These are phyloP conservation scores for Neurospora sp. DNA, from an alignment of 495 filamentous ascomycete species.

Conservation along the genomic window DNA sequence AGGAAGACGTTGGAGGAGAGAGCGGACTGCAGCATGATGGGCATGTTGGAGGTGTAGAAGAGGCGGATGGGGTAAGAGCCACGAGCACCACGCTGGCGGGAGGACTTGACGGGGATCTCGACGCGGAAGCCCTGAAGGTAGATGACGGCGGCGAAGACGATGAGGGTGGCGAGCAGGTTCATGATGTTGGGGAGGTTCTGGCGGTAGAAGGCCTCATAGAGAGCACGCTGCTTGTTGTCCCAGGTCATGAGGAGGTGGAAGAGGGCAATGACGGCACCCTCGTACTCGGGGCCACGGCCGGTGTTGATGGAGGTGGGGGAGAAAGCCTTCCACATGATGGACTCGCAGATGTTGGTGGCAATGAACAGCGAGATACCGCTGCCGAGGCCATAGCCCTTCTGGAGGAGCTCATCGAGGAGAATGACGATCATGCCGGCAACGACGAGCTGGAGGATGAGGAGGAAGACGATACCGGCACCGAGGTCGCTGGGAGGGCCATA, in stretches of 20 bases:
- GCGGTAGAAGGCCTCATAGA: slow-evolving; percentile 97
- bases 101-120: slow-evolving; percentile 99
- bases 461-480: slow-evolving; percentile 93
- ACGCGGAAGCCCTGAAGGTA: slow-evolving; percentile 99
- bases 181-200: slow-evolving; percentile 99
- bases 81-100: slow-evolving; percentile 95
- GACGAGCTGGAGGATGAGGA: slow-evolving; percentile 93
- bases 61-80: slow-evolving; percentile 72
- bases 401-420: slow-evolving; percentile 95
- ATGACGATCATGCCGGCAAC: slow-evolving; percentile 97
- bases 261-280: slow-evolving; percentile 96
- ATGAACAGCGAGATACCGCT: slow-evolving; percentile 99
- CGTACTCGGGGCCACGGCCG: slow-evolving; percentile 96
- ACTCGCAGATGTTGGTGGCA: slow-evolving; percentile 99
- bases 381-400: slow-evolving; percentile 98
- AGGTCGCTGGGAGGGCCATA: slow-evolving; percentile 95
- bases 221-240: slow-evolving; percentile 95
- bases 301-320: slow-evolving; percentile 99
- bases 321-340: slow-evolving; percentile 99
- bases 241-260: slow-evolving; percentile 98
- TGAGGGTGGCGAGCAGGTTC: slow-evolving; percentile 88
- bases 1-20: slow-evolving; percentile 98
- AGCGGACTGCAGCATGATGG: slow-evolving; percentile 98
- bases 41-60: slow-evolving; percentile 91
- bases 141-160: slow-evolving; percentile 95